Percentiles rank a stretch among this genome's conserved stretches.
phyloP scores from a whole-genome alignment of 331 rosid species.

The Arachis monticola region DNA sequence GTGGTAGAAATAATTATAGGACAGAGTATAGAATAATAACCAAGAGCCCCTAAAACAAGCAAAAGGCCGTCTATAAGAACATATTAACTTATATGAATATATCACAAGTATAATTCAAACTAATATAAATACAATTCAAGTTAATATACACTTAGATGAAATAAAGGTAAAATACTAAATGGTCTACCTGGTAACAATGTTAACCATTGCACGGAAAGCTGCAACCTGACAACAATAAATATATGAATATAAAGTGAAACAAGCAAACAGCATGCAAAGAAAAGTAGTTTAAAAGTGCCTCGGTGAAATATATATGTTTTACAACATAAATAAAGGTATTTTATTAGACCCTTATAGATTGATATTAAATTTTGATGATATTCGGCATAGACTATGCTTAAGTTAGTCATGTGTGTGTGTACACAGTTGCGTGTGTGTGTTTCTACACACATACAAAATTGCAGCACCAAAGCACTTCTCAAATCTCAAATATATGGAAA shows the following conservation, averaged over 20 bases:
- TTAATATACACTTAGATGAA: conserved; percentile 31
- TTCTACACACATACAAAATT: not conserved
- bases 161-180: conserved; percentile 39
- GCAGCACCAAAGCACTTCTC: not conserved
- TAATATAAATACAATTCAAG: conserved; percentile 24
- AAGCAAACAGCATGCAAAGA: conserved; percentile 28
- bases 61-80: not conserved
- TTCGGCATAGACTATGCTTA: no score
- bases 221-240: conserved; percentile 79
- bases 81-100: conserved; percentile 3
- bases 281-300: not conserved
- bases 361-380: no score
- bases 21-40: conserved; percentile 14
- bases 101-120: not conserved
- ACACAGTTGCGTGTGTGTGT: no score
- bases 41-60: not conserved
- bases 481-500: not conserved
- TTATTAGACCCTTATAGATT: no score
- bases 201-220: conserved; percentile 99
- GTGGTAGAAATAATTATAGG: conserved; percentile 13
- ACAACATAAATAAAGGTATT: no score
- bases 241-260: conserved; percentile 43
- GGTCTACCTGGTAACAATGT: conserved; percentile 88
- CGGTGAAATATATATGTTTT: no score
- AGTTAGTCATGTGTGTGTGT: no score